Conservation (phyloP, 345 rosid species). For the Gossypium turneri region DNA sequence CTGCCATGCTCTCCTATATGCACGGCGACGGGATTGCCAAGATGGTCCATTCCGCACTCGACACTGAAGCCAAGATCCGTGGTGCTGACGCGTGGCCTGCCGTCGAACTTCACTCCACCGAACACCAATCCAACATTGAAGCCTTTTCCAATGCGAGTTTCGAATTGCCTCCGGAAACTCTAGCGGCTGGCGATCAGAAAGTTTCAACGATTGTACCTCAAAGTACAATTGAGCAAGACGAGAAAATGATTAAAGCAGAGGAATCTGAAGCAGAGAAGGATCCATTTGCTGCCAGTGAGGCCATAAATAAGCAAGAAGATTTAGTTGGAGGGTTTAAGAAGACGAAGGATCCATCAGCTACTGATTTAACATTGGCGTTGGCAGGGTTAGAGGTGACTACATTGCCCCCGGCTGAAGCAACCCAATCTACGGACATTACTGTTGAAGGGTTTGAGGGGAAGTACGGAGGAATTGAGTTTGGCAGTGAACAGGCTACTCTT, state of each 20-base stretch:
- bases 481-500: conserved; percentile 77
- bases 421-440: conserved; percentile 79
- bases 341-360: conserved; percentile 60
- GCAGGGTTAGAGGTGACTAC: conserved; percentile 91
- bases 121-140: conserved; percentile 61
- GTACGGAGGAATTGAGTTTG: conserved; percentile 94
- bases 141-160: conserved; percentile 58
- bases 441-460: conserved; percentile 98
- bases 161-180: conserved; percentile 78
- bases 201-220: conserved; percentile 60
- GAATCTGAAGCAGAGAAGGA: conserved; percentile 62
- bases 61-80: conserved; percentile 85
- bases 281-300: conserved; percentile 89
- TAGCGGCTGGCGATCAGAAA: conserved; percentile 76
- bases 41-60: conserved; percentile 93
- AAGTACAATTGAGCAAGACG: conserved; percentile 41
- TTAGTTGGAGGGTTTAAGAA: conserved; percentile 86
- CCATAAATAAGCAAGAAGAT: conserved; percentile 63
- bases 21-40: conserved; percentile 96
- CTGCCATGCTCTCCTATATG: conserved; percentile 93
- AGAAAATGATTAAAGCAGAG: conserved; percentile 40
- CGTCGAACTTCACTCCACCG: conserved; percentile 55
- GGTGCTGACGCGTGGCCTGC: conserved; percentile 82
- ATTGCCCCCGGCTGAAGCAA: conserved; percentile 96
- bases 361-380: conserved; percentile 73